Evolutionary conservation across 768 basidiomycete genomes (phyloP).

Genomic region (Kondoa subrosea): DNA sequence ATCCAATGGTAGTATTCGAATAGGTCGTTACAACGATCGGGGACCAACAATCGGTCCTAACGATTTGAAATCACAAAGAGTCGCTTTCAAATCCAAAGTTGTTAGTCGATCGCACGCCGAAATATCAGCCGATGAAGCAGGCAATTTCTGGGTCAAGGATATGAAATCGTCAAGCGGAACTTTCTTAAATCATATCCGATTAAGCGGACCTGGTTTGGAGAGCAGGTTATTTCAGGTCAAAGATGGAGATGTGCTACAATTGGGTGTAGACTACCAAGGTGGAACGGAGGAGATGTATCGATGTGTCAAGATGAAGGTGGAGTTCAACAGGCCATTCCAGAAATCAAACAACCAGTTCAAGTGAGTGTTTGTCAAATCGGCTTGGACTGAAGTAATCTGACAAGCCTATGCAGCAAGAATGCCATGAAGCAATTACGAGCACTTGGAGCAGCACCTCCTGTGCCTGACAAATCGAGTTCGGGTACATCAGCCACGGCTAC

Average conservation of each 20-base stretch:
- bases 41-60: conserved; percentile 46
- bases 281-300: conserved; percentile 94
- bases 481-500: conserved; percentile 5
- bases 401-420: conserved; percentile 33
- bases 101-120: conserved; percentile 88
- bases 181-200: conserved; percentile 81
- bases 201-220: conserved; percentile 69
- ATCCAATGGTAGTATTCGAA: conserved; percentile 57
- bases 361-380: conserved; percentile 34
- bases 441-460: conserved; percentile 30
- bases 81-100: conserved; percentile 90
- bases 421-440: conserved; percentile 58
- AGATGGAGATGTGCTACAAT: conserved; percentile 85
- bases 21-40: conserved; percentile 86
- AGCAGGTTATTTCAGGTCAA: conserved; percentile 59
- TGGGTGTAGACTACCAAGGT: conserved; percentile 94
- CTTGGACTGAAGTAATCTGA: conserved; percentile 38
- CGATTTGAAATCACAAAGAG: conserved; percentile 56
- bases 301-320: conserved; percentile 86
- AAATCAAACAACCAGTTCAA: conserved; percentile 81
- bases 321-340: conserved; percentile 84
- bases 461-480: conserved; percentile 12
- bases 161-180: conserved; percentile 82
- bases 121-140: conserved; percentile 51
- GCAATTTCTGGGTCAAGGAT: conserved; percentile 68